Base-by-base conservation (phyloP, 805 yeast genomes). In the Cyberlindnera maclurae region DNA sequence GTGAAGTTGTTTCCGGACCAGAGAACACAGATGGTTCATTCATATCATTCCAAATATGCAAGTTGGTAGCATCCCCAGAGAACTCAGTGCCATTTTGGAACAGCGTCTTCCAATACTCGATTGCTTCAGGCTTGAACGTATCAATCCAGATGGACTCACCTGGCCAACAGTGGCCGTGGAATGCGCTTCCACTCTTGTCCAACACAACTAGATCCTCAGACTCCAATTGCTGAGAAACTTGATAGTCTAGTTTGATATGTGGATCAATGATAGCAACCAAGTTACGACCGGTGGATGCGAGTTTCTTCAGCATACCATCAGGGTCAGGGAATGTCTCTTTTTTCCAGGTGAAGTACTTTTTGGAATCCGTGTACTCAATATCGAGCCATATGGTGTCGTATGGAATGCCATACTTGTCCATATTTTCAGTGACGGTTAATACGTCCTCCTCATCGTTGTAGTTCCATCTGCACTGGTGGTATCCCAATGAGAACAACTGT, bases 391-490 rank as follows among this genome's bases (percentile, higher is more conserved):
- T 82, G 12, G 82, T 77, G 58, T 93, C 98, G 56, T 79, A 84
- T 2, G 97, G 97, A 41, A 93, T 77, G 32, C 67, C 73, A 50
- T 75, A 57, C 42, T 71, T 66, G 58, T 90, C 97, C 71, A 93
- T 81, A 40, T 75, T 70, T 2, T 67, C 57, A 46, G 73, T 72
- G 12, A 93, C 82, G 7, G 69, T 76, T n/a, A 87, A 60, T 1
- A 93, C 90, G 60, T 93, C 98, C 10, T 70, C 69, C 54, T 85
- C 89, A 50, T 83, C 89, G 55, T 86, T 85, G 63, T 93, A 93
- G 59, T 93, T 93, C 98, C 98, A 93, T 54, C 97, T 73, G 56
- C 96, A 90, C 61, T 93, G 98, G 56, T 93, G 97, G 56, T 93
- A 86, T 0, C 95, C 97, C 12, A 88, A 59, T 0, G 96, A 68